Evolutionary conservation across 768 basidiomycete genomes (phyloP), one percentile per base, ranked within the genome.

Genomic region (Amanita subjunquillea): DNA sequence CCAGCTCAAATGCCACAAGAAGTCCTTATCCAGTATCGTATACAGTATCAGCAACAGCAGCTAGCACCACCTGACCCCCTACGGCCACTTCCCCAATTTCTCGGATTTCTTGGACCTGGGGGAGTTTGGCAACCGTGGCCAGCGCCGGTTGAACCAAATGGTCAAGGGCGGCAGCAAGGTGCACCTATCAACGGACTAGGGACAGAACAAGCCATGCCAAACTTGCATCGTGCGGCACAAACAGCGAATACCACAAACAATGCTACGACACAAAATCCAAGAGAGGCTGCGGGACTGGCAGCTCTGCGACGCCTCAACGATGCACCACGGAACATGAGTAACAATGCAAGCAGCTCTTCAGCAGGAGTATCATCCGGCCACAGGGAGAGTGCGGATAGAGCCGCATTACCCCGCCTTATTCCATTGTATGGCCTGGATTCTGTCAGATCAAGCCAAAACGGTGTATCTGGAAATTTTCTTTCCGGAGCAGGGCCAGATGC

Each of bases 51-150:
- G 3, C 71, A 65, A 48, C 63, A 58, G 54, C 56, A 58, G 41
- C 69, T 62, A 49, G 59, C 61, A 46, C 66, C 55, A 30, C 62
- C 37, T 8, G 61, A 59, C 25, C 62, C 61, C 23, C 67, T 70
- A 23, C 73, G 70, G 41, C 73, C 72, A 3, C 66, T 78, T 4
- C 85, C 83, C 1, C 73, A 72, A 29, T 82, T 80, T 56, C 59
- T 70, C 54, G 84, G 85, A 10, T 85, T 87, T 57, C 70, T 73
- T 37, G 83, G 82, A 7, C 84, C 83, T 7, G 76, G 75, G 34
- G 79, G 77, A 17, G 72, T 66, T n/a, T 86, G 83, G 81, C 80
- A 80, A 52, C 75, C 73, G 22, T 87, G 83, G 84, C 76, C 74
- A 39, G 62, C 65, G 30, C 69, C 69, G 48, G 68, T 59, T 6